Evolutionary conservation across 176 grass and related monocot species (phyloP).

Genomic region (Phragmites australis): DNA sequence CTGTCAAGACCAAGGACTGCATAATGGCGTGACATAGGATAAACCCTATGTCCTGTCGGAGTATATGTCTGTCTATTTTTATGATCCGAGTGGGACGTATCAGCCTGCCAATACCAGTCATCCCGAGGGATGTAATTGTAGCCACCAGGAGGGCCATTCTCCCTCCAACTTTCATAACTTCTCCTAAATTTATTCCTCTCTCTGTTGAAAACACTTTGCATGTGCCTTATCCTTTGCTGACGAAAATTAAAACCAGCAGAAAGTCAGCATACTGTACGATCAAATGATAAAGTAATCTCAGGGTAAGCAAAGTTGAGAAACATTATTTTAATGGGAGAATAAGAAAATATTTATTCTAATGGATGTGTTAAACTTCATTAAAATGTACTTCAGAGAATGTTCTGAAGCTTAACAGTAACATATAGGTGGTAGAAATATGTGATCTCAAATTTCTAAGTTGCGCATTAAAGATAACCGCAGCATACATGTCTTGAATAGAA

Average conservation of each 20-base stretch:
- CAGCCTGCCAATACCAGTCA: slow-evolving; percentile 92
- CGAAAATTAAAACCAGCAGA: slow-evolving; percentile 27
- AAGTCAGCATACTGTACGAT: slow-evolving; percentile 18
- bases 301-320: neutral
- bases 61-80: slow-evolving; percentile 50
- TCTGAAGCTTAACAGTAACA: slow-evolving; percentile 1
- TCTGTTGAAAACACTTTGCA: slow-evolving; percentile 99
- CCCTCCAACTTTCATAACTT: slow-evolving; percentile 82
- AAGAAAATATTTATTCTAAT: neutral
- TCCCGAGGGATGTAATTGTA: slow-evolving; percentile 92
- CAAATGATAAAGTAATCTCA: slow-evolving; percentile 11
- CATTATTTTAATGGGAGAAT: neutral
- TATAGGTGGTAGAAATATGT: neutral
- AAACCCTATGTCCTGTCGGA: slow-evolving; percentile 48
- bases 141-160: slow-evolving; percentile 66
- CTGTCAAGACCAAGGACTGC: slow-evolving; percentile 91
- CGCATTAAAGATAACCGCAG: slow-evolving; percentile 24
- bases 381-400: neutral
- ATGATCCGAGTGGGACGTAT: slow-evolving; percentile 62
- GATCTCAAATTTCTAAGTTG: slow-evolving; percentile 1
- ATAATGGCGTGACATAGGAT: slow-evolving; percentile 94
- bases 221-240: slow-evolving; percentile 87
- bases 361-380: neutral
- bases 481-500: neutral
- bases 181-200: slow-evolving; percentile 82